These are phyloP conservation scores for Noccaea caerulescens DNA, from an alignment of 345 rosid genomes.

Conservation along the genomic window DNA sequence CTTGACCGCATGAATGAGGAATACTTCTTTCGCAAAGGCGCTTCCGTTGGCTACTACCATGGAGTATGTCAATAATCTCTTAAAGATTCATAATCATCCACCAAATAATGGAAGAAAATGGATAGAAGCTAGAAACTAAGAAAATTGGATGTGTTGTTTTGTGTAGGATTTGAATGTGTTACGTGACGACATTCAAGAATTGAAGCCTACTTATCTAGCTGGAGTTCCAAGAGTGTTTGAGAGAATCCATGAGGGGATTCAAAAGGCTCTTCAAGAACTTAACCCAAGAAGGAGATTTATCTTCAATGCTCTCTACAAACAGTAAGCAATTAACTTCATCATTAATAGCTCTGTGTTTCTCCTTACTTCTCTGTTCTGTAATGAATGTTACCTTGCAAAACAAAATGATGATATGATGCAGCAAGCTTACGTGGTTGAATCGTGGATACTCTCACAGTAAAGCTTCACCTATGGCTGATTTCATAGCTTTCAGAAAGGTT, in stretches of 20 bases:
- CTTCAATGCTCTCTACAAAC: constrained; percentile 70
- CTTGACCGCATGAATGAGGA: constrained; percentile 90
- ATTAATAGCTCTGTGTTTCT: constrained; percentile 26
- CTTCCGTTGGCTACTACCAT: constrained; percentile 93
- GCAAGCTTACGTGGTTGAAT: constrained; percentile 95
- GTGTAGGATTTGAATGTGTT: constrained; percentile 79
- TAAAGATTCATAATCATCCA: background rate
- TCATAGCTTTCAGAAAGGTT: constrained; percentile 97
- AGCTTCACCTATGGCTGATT: constrained; percentile 87
- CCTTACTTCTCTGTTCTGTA: constrained; percentile 2
- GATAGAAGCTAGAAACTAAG: background rate
- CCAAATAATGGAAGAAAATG: background rate
- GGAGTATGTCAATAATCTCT: constrained; percentile 60
- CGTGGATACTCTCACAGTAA: constrained; percentile 71
- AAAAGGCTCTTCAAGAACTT: constrained; percentile 69
- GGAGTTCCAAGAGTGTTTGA: constrained; percentile 97
- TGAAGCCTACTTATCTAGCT: constrained; percentile 88
- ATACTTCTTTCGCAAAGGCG: constrained; percentile 83
- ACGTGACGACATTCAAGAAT: constrained; percentile 79
- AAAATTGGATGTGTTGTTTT: background rate
- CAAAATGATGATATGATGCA: constrained; percentile 44
- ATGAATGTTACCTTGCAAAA: constrained; percentile 15
- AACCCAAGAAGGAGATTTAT: constrained; percentile 66
- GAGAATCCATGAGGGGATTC: constrained; percentile 78
- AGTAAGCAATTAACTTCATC: constrained; percentile 57